phyloP scores from a whole-genome alignment of 2,329 filamentous ascomycete genomes.

The Shiraia bambusicola region DNA sequence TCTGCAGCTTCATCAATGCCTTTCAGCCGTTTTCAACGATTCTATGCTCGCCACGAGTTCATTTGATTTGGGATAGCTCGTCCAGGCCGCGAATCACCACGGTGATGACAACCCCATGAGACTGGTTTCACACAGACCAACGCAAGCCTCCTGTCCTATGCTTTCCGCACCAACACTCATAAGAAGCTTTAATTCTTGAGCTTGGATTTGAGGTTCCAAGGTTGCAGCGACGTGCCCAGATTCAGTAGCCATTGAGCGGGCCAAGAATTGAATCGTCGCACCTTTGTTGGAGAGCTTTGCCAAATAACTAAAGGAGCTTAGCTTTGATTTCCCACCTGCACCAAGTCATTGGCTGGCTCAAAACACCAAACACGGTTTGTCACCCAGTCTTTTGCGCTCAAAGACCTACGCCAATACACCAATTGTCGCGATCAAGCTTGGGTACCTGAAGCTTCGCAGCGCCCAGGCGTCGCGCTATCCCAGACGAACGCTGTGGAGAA shows the following conservation, averaged over 20 bases:
- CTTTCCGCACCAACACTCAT: slow-evolving; percentile 14
- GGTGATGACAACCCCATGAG: slow-evolving; percentile 12
- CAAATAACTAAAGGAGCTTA: slow-evolving; percentile 17
- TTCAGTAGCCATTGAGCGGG: slow-evolving; percentile 9
- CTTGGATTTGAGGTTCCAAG: slow-evolving; percentile 8
- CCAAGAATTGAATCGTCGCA: slow-evolving; percentile 34
- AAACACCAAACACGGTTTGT: slow-evolving; percentile 16
- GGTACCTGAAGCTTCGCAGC: slow-evolving; percentile 29
- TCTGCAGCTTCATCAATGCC: slow-evolving; percentile 2
- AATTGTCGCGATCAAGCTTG: slow-evolving; percentile 36
- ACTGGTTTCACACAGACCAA: slow-evolving; percentile 16
- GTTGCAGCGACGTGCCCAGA: slow-evolving; percentile 5
- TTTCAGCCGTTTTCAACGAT: not conserved
- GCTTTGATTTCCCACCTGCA: slow-evolving; percentile 14
- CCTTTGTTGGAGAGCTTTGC: slow-evolving; percentile 27
- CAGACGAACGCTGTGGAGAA: slow-evolving; percentile 30
- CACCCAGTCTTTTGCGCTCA: slow-evolving; percentile 9
- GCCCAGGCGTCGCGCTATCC: slow-evolving; percentile 19
- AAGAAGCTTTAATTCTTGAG: slow-evolving; percentile 16
- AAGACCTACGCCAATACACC: slow-evolving; percentile 31
- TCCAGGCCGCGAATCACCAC: slow-evolving; percentile 11
- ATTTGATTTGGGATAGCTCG: slow-evolving; percentile 8
- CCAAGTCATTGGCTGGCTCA: slow-evolving; percentile 17
- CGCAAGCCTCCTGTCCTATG: slow-evolving; percentile 17
- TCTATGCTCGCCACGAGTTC: not conserved